A percentile compares a stretch with the other conserved stretches of the same genome.
These are phyloP conservation scores for Salvia splendens DNA, from an alignment of 257 asterid genomes.

Conservation along the genomic window DNA sequence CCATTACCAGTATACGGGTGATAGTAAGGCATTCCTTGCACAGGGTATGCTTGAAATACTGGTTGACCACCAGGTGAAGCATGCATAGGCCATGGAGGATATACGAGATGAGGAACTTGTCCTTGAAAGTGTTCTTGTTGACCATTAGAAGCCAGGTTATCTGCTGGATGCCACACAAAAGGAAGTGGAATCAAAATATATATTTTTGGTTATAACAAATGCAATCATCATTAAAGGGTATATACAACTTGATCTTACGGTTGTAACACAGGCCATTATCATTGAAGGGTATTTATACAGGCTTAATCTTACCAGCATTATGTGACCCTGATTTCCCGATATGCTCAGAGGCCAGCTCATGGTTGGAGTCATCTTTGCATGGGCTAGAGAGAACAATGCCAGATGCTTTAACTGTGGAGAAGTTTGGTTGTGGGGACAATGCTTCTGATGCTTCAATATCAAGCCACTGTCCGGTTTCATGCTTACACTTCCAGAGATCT, in stretches of 20 bases:
- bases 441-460: slow-evolving; percentile 77
- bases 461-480: slow-evolving; percentile 93
- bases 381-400: slow-evolving; percentile 58
- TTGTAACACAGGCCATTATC: neutral
- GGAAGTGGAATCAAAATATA: neutral
- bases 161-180: slow-evolving; percentile 44
- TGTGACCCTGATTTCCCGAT: slow-evolving; percentile 46
- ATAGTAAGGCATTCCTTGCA: slow-evolving; percentile 91
- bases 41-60: slow-evolving; percentile 74
- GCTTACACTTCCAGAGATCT: slow-evolving; percentile 85
- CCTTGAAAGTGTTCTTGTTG: slow-evolving; percentile 74
- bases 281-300: slow-evolving; percentile 13
- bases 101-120: slow-evolving; percentile 71
- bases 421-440: slow-evolving; percentile 51
- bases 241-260: slow-evolving; percentile 42
- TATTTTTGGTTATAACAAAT: slow-evolving; percentile 6
- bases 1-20: slow-evolving; percentile 65
- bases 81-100: slow-evolving; percentile 83
- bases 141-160: slow-evolving; percentile 49
- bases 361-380: slow-evolving; percentile 50
- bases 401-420: slow-evolving; percentile 59
- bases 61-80: slow-evolving; percentile 63
- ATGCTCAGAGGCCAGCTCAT: slow-evolving; percentile 48
- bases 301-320: slow-evolving; percentile 51
- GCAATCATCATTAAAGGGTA: neutral